Evolutionary conservation across 176 grass and related monocot genomes (phyloP), one percentile per base, ranked within the genome.

Genomic region (Eragrostis curvula): DNA sequence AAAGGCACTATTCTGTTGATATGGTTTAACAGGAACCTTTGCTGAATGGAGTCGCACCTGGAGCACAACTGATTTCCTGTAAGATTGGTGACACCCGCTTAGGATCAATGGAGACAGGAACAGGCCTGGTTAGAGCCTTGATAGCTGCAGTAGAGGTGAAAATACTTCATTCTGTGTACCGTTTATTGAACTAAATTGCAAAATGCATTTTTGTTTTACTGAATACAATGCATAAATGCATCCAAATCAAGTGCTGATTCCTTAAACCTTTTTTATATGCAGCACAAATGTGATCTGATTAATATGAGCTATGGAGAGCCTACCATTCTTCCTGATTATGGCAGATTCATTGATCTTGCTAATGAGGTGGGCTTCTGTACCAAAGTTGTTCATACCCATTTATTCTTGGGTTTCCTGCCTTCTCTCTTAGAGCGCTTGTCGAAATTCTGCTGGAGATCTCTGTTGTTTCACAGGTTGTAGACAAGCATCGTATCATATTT

Each of bases 91-190:
- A 98, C 84, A 89, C 88, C 36, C 92, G 96, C 65, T 85, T 98
- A 89, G 92, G 92, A 83, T 98, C 96, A 45, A 98, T 98, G 96
- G 96, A 98, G 92, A 98, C 96, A n/a, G 96, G 96, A 66, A 98
- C 92, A 57, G 96, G 96, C 57, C 81, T 98, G 70, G 90, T 86
- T 74, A 84, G 96, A 82, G 96, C 96, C 64, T 88, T 98, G 78
- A 98, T 98, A 89, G 86, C 96, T 82, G 90, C 90, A 82, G 96
- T 95, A 75, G 96, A 98, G 92, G 95, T 97, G 70, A 78, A 71
- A 80, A 80, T 57, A 32, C 66, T 60, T 79, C 47, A 60, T 87
- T 85, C 16, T 67, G 25, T 29, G 48, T 70, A 65, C 79, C 51
- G 70, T 82, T 74, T 71, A 43, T 79, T 17, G 45, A 39, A 66